These are phyloP conservation scores for Kuraishia floccosa DNA, from an alignment of 805 yeast species.

Conservation along the genomic window DNA sequence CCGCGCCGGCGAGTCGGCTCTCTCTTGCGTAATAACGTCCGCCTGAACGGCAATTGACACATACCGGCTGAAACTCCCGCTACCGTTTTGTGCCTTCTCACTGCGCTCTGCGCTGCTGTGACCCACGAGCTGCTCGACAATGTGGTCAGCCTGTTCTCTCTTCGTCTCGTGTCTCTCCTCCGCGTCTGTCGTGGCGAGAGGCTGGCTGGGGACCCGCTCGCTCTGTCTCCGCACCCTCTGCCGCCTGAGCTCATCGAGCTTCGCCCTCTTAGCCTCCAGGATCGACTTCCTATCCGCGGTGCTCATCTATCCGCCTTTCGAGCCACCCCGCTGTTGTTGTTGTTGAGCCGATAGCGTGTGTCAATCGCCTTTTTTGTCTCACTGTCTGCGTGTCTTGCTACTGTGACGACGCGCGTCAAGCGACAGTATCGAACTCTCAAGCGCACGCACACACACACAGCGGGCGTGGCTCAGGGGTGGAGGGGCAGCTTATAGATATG, in stretches of 20 bases:
- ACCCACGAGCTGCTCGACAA: background rate
- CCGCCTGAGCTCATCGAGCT: constrained; percentile 38
- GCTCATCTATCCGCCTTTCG: background rate
- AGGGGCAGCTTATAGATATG: no score
- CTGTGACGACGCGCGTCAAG: no score
- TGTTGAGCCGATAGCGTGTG: no score
- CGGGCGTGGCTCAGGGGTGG: no score
- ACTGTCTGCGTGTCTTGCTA: no score
- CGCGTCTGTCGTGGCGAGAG: background rate
- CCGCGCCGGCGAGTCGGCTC: background rate
- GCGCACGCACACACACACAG: no score
- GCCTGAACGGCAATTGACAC: no score
- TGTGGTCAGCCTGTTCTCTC: background rate
- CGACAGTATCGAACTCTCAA: no score
- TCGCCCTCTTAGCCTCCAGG: constrained; percentile 39
- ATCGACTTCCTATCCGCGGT: background rate
- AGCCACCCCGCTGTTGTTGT: background rate
- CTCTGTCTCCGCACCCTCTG: constrained; percentile 23
- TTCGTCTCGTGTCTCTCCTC: background rate
- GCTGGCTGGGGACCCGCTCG: constrained; percentile 5
- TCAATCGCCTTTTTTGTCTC: no score
- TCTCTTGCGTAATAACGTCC: no score
- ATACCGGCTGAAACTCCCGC: no score
- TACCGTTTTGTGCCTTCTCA: no score
- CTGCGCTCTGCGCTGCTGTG: background rate